These are phyloP conservation scores for Pilasporangium apinafurcum DNA, from an alignment of 352 stramenopile genomes.

Conservation along the genomic window DNA sequence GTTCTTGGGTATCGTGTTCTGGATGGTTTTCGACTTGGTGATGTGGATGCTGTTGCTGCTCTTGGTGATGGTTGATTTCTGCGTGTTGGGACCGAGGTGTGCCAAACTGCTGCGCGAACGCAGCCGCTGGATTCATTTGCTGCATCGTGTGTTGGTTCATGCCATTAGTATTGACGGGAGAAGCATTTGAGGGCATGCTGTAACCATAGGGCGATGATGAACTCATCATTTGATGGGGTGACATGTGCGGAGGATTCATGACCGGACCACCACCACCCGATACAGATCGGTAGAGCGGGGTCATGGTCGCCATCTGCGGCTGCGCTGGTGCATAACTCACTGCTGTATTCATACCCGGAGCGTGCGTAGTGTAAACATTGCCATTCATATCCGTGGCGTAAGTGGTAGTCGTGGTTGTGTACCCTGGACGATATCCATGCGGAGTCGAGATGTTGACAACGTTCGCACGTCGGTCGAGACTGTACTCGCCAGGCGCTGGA, in stretches of 20 bases:
- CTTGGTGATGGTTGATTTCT: conserved; percentile 20
- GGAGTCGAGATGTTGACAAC: conserved; percentile 25
- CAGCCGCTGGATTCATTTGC: conserved; percentile 18
- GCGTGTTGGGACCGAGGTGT: no score
- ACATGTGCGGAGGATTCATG: conserved; percentile 16
- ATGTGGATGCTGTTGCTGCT: conserved; percentile 10
- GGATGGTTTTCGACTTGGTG: conserved; percentile 13
- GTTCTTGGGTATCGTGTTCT: conserved; percentile 5
- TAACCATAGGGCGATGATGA: conserved; percentile 6
- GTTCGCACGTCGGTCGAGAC: conserved; percentile 33
- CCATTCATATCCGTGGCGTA: conserved; percentile 26
- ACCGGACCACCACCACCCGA: conserved; percentile 16
- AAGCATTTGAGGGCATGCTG: conserved; percentile 2
- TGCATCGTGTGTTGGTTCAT: conserved; percentile 7
- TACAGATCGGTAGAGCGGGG: conserved; percentile 26
- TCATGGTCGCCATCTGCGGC: conserved; percentile 11
- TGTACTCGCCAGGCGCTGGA: conserved; percentile 19
- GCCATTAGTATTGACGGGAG: conserved; percentile 4
- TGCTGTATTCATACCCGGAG: conserved; percentile 14
- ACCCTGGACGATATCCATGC: background rate
- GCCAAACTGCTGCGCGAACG: conserved; percentile 39
- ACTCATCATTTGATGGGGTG: conserved; percentile 12
- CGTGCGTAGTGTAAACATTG: conserved; percentile 34
- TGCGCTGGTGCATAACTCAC: conserved; percentile 30
- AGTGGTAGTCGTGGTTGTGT: conserved; percentile 1